phyloP scores from a whole-genome alignment of 768 basidiomycete species.

The Termitomyces sp. region DNA sequence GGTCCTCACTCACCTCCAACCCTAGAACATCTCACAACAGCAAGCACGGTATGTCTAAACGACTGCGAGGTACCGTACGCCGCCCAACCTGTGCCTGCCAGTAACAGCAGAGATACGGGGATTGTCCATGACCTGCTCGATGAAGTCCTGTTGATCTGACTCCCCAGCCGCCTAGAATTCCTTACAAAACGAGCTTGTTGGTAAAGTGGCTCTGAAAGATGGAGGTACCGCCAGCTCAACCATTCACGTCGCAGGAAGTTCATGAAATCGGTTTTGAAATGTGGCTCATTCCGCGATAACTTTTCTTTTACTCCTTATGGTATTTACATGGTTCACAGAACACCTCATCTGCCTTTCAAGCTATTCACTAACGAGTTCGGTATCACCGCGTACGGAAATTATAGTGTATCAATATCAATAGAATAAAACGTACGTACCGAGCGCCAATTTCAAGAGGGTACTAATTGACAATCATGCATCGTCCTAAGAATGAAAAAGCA shows the following conservation, averaged over 20 bases:
- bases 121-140: slow-evolving; percentile 25
- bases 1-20: slow-evolving; percentile 50
- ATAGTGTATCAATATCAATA: no score
- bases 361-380: no score
- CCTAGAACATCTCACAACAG: slow-evolving; percentile 71
- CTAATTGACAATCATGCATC: no score
- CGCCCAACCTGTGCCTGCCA: slow-evolving; percentile 31
- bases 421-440: no score
- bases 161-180: slow-evolving; percentile 3
- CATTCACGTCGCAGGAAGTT: slow-evolving; percentile 14
- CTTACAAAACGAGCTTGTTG: slow-evolving; percentile 7
- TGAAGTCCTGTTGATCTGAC: not conserved
- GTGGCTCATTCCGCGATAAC: not conserved
- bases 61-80: slow-evolving; percentile 69
- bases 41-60: slow-evolving; percentile 70
- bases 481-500: no score
- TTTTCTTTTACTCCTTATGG: slow-evolving; percentile 15
- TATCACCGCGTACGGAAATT: no score
- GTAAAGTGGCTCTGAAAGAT: not conserved
- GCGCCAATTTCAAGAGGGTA: no score
- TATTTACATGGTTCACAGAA: not conserved
- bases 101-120: slow-evolving; percentile 26
- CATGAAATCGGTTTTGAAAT: slow-evolving; percentile 6
- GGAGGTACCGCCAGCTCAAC: slow-evolving; percentile 14
- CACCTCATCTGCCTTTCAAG: no score